These are phyloP conservation scores for Schizophyllum amplum DNA, from an alignment of 1,284 basidiomycete species.

Conservation along the genomic window DNA sequence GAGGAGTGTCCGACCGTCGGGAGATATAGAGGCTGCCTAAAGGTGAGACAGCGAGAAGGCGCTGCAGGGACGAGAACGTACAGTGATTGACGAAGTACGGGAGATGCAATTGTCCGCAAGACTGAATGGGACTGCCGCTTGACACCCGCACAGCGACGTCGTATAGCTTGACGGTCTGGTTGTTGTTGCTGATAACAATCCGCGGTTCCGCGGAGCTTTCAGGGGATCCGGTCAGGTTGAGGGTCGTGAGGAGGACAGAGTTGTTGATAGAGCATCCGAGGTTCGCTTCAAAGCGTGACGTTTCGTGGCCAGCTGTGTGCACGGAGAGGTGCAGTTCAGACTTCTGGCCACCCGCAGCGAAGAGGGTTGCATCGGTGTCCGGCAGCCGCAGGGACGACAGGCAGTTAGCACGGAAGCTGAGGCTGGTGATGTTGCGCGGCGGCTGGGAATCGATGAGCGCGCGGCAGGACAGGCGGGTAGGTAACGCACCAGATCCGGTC, in stretches of 20 bases:
- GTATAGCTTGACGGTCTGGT: slow-evolving; percentile 68
- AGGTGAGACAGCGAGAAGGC: slow-evolving; percentile 9
- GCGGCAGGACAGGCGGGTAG: no score
- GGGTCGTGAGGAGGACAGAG: slow-evolving; percentile 62
- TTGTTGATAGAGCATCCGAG: slow-evolving; percentile 74
- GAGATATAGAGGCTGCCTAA: slow-evolving; percentile 67
- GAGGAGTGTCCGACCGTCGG: slow-evolving; percentile 75
- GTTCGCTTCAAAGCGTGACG: slow-evolving; percentile 32
- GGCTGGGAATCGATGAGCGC: slow-evolving; percentile 18
- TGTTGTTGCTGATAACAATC: slow-evolving; percentile 81
- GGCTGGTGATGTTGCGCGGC: slow-evolving; percentile 41
- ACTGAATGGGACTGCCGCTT: neutral
- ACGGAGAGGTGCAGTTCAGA: slow-evolving; percentile 71
- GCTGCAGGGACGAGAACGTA: slow-evolving; percentile 9
- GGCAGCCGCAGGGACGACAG: slow-evolving; percentile 33
- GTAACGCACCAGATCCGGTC: slow-evolving; percentile 39
- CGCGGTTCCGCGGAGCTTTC: slow-evolving; percentile 60
- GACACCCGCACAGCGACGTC: slow-evolving; percentile 45
- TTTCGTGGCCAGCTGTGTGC: slow-evolving; percentile 19
- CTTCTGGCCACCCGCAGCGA: slow-evolving; percentile 78
- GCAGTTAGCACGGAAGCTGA: slow-evolving; percentile 61
- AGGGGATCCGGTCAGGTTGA: slow-evolving; percentile 46
- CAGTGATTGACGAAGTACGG: slow-evolving; percentile 12
- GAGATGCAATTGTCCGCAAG: slow-evolving; percentile 2
- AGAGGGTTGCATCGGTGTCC: slow-evolving; percentile 46